Evolutionary conservation across 192 early-diverging fungal genomes (phyloP).

Genomic region (Linnemannia zychae): DNA sequence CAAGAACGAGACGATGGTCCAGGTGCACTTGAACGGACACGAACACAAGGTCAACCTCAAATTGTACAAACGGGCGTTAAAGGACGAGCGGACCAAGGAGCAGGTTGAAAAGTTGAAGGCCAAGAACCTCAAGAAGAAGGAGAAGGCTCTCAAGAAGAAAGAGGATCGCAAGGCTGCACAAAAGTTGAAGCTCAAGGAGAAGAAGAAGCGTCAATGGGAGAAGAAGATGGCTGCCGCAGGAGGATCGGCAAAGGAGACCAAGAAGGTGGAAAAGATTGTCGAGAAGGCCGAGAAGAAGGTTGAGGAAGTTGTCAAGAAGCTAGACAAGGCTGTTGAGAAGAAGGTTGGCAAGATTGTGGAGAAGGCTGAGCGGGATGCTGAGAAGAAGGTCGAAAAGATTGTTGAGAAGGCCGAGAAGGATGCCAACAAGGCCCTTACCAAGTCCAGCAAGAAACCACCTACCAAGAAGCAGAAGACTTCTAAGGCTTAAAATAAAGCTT

Average conservation of each 20-base stretch:
- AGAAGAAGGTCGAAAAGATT: slow-evolving; percentile 25
- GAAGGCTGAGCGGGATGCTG: slow-evolving; percentile 11
- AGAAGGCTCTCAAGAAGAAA: slow-evolving; percentile 45
- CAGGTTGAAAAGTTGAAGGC: slow-evolving; percentile 36
- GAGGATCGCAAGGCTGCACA: slow-evolving; percentile 33
- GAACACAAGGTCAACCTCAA: slow-evolving; percentile 44
- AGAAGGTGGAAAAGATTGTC: slow-evolving; percentile 30
- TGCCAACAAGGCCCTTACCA: slow-evolving; percentile 14
- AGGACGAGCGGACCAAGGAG: slow-evolving; percentile 46
- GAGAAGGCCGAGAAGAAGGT: slow-evolving; percentile 30
- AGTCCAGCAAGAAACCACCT: slow-evolving; percentile 17
- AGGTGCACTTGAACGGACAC: slow-evolving; percentile 43
- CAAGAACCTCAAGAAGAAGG: slow-evolving; percentile 50
- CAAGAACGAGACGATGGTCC: slow-evolving; percentile 52
- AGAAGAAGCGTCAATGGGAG: slow-evolving; percentile 55
- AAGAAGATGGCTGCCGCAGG: slow-evolving; percentile 38
- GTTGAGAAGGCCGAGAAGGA: slow-evolving; percentile 20
- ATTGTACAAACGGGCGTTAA: slow-evolving; percentile 42
- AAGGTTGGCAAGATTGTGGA: slow-evolving; percentile 26
- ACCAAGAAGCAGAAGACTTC: slow-evolving; percentile 45
- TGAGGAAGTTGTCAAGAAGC: slow-evolving; percentile 14
- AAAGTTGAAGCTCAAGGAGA: slow-evolving; percentile 54
- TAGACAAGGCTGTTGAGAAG: slow-evolving; percentile 21
- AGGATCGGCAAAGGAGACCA: not conserved
- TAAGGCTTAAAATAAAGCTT: slow-evolving; percentile 17